Evolutionary conservation across 106 monocot genomes (phyloP), one percentile per base, ranked within the genome.

Genomic region (Dactylorhiza incarnata): DNA sequence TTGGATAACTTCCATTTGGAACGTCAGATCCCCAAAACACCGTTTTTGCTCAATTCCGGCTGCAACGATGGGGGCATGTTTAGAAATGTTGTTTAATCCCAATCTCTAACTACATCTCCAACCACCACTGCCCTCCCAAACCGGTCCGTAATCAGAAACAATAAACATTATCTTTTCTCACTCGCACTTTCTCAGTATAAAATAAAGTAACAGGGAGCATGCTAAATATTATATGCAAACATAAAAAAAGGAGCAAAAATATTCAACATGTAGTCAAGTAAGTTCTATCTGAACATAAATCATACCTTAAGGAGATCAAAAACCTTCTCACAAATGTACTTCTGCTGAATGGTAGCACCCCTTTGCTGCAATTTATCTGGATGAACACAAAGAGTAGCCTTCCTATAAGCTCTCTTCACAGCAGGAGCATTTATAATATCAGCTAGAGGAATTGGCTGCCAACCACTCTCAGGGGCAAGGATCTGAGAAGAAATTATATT

Each of bases 291-390:
- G 6, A 55, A 53, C 15, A 43, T 14, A 72, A 73, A 29, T 48
- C 65, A 69, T 61, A 94, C 97, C 97, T 94, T 94, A 51, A 99
- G 97, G 49, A 99, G 97, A 86, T 99, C 91, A 81, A 94, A 99
- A 49, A 99, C 97, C 73, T 99, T 99, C 80, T 99, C 97, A 75
- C 91, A 94, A 22, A 99, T 86, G 58, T 99, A 94, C 82, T 99
- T 94, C 65, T 99, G 89, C 53, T 88, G 94, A 76, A 94, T 94
- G 75, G 80, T 84, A 52, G 97, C 97, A 78, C 94, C 91, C 65
- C 91, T 87, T 82, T 99, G 97, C 80, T 99, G 97, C 83, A 99
- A 48, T 65, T 99, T 99, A 53, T 99, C 97, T 44, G 97, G 97
- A 79, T 99, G 97, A 53, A 99, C 97, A 82, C 82, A 99, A 29